Percentiles rank a stretch among this genome's conserved stretches.
Conservation (phyloP, 805 yeast genomes). For the Spathaspora hagerdaliae region DNA sequence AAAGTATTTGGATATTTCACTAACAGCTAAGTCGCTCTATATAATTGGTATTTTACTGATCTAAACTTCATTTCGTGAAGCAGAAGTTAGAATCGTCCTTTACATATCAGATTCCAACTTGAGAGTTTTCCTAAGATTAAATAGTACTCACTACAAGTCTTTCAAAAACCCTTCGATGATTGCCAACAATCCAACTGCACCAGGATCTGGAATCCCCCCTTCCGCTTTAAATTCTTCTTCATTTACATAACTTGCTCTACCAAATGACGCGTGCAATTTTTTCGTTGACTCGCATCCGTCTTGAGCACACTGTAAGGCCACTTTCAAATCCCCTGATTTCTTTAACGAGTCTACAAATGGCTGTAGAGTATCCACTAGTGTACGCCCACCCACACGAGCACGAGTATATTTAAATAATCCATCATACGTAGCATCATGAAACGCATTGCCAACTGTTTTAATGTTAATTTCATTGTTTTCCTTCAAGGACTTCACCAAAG, state of each 20-base stretch:
- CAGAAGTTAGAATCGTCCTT: neutral
- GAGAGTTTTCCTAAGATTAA: neutral
- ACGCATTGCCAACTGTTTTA: conserved; percentile 42
- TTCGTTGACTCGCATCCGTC: conserved; percentile 77
- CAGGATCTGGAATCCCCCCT: conserved; percentile 91
- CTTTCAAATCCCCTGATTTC: conserved; percentile 45
- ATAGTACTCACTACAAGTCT: neutral
- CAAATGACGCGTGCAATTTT: conserved; percentile 76
- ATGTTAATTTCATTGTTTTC: conserved; percentile 30
- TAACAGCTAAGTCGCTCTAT: too few species aligned
- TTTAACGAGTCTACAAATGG: conserved; percentile 73
- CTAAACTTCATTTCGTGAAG: too few species aligned
- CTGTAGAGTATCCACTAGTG: conserved; percentile 81
- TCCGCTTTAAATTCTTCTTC: conserved; percentile 52
- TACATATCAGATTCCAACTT: neutral
- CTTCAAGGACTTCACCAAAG: conserved; percentile 54
- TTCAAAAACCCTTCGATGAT: conserved; percentile 42
- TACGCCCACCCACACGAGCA: conserved; percentile 86
- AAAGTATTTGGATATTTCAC: neutral
- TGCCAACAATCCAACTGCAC: conserved; percentile 82
- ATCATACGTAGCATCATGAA: conserved; percentile 55
- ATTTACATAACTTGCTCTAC: conserved; percentile 87
- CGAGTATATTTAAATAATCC: conserved; percentile 81
- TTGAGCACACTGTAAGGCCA: conserved; percentile 67
- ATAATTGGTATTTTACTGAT: too few species aligned